Evolutionary conservation across 139 green algal species (phyloP), one percentile per base, ranked within the genome.

Genomic region (Diplosphaera chodatii): DNA sequence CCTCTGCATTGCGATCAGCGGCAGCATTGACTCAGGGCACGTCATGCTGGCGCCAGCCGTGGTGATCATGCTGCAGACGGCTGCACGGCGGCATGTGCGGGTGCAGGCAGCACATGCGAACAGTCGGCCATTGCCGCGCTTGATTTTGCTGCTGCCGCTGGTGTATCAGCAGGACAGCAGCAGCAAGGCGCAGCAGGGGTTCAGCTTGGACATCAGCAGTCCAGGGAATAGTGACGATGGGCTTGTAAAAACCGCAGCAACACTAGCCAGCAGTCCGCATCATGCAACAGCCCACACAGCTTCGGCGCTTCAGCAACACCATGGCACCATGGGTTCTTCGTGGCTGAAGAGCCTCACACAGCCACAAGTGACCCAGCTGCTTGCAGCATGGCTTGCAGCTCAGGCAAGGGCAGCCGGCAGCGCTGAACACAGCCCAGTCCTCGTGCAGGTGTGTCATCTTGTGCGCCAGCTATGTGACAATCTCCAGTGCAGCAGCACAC

Each of bases 131-230:
- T 40, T 28, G 29, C 59, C 74, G 71, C 79, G 72, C 34, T 68
- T 48, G 3, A 59, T 83, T 28, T 32, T 55, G 40, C 62, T 79
- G 62, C 73, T 76, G 64, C 65, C 75, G 62, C 29, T 79, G 37
- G 28, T 31, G 25, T 13, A 33, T 25, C 59, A 65, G 25, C 59
- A 65, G 59, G 23, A 3, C 25, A 5, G 28, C 27, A 65, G n/a
- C n/a, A n/a, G n/a, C n/a, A n/a, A n/a, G n/a, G n/a, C n/a, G n/a
- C n/a, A n/a, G n/a, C n/a, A n/a, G n/a, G n/a, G n/a, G n/a, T n/a
- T n/a, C n/a, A n/a, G n/a, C n/a, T n/a, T n/a, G n/a, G n/a, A n/a
- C n/a, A n/a, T n/a, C n/a, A n/a, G n/a, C n/a, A n/a, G n/a, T n/a
- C n/a, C n/a, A n/a, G n/a, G n/a, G n/a, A n/a, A n/a, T n/a, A n/a